Evolutionary conservation across 345 rosid genomes (phyloP).

Genomic region (Bruguiera gymnorhiza): DNA sequence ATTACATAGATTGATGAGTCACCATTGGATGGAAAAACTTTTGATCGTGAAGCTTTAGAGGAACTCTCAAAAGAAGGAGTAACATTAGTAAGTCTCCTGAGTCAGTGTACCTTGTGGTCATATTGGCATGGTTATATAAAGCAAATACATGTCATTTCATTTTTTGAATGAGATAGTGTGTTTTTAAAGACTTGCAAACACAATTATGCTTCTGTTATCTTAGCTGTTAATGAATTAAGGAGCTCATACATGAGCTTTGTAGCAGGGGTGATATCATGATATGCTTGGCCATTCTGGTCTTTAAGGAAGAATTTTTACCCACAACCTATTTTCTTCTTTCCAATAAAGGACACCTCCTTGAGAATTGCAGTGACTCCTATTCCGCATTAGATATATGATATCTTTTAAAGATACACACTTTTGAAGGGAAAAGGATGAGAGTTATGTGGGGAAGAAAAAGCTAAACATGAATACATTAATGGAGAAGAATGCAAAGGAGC

Average conservation of each 20-base stretch:
- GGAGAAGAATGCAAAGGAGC: slow-evolving; percentile 3
- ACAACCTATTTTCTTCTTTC: too few species aligned
- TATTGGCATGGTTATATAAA: neutral
- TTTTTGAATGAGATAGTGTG: slow-evolving; percentile 1
- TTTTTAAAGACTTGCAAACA: neutral
- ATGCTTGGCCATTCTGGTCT: too few species aligned
- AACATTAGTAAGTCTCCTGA: slow-evolving; percentile 62
- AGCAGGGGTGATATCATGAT: too few species aligned
- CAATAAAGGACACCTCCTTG: too few species aligned
- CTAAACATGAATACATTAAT: neutral
- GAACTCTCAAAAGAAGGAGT: slow-evolving; percentile 97
- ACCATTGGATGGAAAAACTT: slow-evolving; percentile 83
- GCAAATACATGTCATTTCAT: neutral
- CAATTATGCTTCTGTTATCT: neutral
- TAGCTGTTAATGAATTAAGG: neutral
- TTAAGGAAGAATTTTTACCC: too few species aligned
- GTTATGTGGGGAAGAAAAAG: neutral
- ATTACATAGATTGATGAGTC: slow-evolving; percentile 83
- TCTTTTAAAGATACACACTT: too few species aligned
- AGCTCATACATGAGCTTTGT: too few species aligned
- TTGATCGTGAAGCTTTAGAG: slow-evolving; percentile 82
- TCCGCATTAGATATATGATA: too few species aligned
- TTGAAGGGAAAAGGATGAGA: neutral
- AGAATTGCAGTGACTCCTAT: too few species aligned
- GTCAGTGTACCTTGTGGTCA: slow-evolving; percentile 4